Evolutionary conservation across 108 stramenopile species (phyloP), one percentile per base, ranked within the genome.

Genomic region (Cyclotella cryptica): DNA sequence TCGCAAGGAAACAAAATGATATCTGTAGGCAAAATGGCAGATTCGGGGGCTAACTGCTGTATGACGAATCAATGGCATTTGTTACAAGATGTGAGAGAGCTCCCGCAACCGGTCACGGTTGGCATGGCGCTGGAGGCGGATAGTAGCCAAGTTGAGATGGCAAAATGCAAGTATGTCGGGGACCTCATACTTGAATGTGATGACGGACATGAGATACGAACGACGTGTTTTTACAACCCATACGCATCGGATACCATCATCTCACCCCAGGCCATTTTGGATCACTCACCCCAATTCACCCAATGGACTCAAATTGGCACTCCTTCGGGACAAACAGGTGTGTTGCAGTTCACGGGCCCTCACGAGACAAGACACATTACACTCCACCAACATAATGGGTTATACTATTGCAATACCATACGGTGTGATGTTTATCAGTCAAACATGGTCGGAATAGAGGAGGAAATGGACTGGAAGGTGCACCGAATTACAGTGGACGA

Each of bases 211-310:
- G 15, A 49, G 18, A 49, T 49, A n/a, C 47, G 9, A n/a, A n/a
- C n/a, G 47, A 49, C 1, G 9, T 49, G 47, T 49, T 49, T 49
- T 49, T 49, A 58, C 19, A 51, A 51, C 19, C 19, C 49, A 19
- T 21, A 51, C 49, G 49, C 49, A 19, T 51, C 49, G 49, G 57
- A 58, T 9, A 58, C 57, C 27, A 58, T 58, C 27, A 58, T 58
- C 28, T 47, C 65, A 7, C 44, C 65, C 30, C 44, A 47, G 44
- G 46, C 45, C 46, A 66, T 45, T 14, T 19, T 22, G 28, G 24
- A 47, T 22, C 28, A 66, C 18, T 14, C 14, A 24, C 26, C 22
- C 12, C 22, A 39, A 66, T 39, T 47, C 27, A 28, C 27, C 9
- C 12, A 58, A 58, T 58, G 57, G 57, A 27, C 19, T 21, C 22